Evolutionary conservation across 1,139 yeast species (phyloP), one percentile per base, ranked within the genome.

Genomic region (Yarrowia galli): DNA sequence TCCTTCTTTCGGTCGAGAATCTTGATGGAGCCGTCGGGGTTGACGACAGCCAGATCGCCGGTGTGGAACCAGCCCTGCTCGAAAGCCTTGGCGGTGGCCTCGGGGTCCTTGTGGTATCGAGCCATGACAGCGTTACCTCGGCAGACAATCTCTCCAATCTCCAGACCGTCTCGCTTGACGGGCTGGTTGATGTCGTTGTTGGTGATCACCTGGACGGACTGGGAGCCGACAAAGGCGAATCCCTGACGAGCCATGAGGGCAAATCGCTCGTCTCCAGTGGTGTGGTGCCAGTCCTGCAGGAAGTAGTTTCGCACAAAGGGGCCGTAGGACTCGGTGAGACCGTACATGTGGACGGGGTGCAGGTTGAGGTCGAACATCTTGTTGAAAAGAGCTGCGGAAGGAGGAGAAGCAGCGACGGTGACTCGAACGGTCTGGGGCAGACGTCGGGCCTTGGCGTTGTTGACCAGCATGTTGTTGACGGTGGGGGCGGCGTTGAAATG

Each of bases 61-160:
- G 93, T 87, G 46, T 83, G 81, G 79, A 89, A 89, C 92, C 92
- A 89, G n/a, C 91, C 92, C 35, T 87, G 87, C 71, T 85, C 87
- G 69, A 87, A 77, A 13, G 85, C 81, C 70, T 83, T 81, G 45
- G 73, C 75, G 0, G 90, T 87, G 64, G 85, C 89, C 23, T 80
- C 81, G 7, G 82, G 81, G 72, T 88, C 85, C 72, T 87, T 83
- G 78, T 79, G 88, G 77, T 90, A 90, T 16, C 85, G 85, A 43
- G 76, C 76, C 75, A 89, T 87, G 49, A 87, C 83, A 72, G 87
- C 88, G 68, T 78, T 78, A 3, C 81, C 81, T 35, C 77, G 74
- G 28, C 76, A 73, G 9, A 78, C 74, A 64, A 79, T 76, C 70
- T 79, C 81, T 28, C 81, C 81, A 68, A 79, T 75, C 51, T 76